A percentile compares a stretch with the other conserved stretches of the same genome.
Evolutionary conservation across 805 yeast genomes (phyloP).

Genomic region (Kazachstania viticola): DNA sequence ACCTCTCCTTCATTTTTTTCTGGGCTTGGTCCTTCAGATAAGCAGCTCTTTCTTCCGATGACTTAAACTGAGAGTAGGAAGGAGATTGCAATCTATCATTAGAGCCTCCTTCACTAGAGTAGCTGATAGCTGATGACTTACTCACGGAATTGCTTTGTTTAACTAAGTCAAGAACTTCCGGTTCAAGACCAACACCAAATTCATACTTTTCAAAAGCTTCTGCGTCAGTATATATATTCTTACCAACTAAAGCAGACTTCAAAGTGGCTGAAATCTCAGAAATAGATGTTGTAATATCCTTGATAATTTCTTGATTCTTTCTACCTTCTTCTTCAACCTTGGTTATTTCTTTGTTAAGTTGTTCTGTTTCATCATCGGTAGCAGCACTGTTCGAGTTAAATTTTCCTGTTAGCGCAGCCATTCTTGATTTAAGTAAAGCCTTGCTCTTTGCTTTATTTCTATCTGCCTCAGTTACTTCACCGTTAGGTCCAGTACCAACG

Average conservation of each 20-base stretch:
- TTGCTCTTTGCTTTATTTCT: constrained; percentile 69
- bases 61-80: constrained; percentile 16
- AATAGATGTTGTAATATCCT: constrained; percentile 61
- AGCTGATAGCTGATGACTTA: not conserved
- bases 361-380: constrained; percentile 4
- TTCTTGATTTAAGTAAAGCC: constrained; percentile 68
- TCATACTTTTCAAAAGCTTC: constrained; percentile 66
- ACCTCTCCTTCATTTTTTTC: constrained; percentile 72
- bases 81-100: constrained; percentile 1
- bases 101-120: constrained; percentile 1
- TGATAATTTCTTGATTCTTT: constrained; percentile 45
- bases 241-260: constrained; percentile 21
- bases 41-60: constrained; percentile 65
- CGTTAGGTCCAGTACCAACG: constrained; percentile 79
- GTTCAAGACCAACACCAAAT: constrained; percentile 63
- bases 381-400: constrained; percentile 1
- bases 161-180: constrained; percentile 52
- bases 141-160: constrained; percentile 32
- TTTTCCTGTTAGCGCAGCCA: constrained; percentile 70
- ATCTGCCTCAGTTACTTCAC: constrained; percentile 75
- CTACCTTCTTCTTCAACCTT: constrained; percentile 40
- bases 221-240: constrained; percentile 26
- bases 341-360: constrained; percentile 31
- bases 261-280: constrained; percentile 39
- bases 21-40: constrained; percentile 72